Percentiles rank a stretch among this genome's conserved stretches.
Conservation (phyloP, 2,329 filamentous ascomycete species). For the Uncinocarpus reesii region DNA sequence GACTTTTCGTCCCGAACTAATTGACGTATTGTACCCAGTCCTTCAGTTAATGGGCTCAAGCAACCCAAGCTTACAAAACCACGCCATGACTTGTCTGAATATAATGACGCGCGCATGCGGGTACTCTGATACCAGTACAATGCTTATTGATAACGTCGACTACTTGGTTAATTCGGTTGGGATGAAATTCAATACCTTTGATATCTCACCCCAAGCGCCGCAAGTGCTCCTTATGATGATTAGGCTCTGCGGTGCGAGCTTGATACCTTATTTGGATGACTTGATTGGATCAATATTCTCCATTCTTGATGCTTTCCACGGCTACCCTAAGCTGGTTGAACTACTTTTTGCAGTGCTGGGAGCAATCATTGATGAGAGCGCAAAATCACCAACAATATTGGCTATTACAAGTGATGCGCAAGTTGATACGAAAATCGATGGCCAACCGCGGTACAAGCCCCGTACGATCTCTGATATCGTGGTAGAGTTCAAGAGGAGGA, state of each 20-base stretch:
- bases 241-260: conserved; percentile 63
- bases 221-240: conserved; percentile 94
- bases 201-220: conserved; percentile 81
- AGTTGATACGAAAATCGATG: conserved; percentile 20
- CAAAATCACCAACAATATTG: conserved; percentile 44
- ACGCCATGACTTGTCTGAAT: conserved; percentile 76
- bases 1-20: conserved; percentile 71
- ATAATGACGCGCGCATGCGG: conserved; percentile 63
- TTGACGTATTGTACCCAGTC: conserved; percentile 86
- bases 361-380: conserved; percentile 73
- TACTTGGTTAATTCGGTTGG: conserved; percentile 93
- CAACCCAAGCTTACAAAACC: conserved; percentile 57
- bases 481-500: conserved; percentile 27
- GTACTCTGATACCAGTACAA: conserved; percentile 61
- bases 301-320: conserved; percentile 88
- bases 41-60: conserved; percentile 73
- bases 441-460: conserved; percentile 25
- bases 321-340: conserved; percentile 78
- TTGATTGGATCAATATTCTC: conserved; percentile 84
- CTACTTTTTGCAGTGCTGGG: conserved; percentile 71
- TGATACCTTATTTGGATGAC: conserved; percentile 86
- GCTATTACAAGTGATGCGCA: conserved; percentile 32
- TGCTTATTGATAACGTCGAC: conserved; percentile 86
- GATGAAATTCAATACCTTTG: conserved; percentile 78
- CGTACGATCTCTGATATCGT: conserved; percentile 28